Conservation (phyloP, 2,329 filamentous ascomycete species). For the Xylariaceae sp. region DNA sequence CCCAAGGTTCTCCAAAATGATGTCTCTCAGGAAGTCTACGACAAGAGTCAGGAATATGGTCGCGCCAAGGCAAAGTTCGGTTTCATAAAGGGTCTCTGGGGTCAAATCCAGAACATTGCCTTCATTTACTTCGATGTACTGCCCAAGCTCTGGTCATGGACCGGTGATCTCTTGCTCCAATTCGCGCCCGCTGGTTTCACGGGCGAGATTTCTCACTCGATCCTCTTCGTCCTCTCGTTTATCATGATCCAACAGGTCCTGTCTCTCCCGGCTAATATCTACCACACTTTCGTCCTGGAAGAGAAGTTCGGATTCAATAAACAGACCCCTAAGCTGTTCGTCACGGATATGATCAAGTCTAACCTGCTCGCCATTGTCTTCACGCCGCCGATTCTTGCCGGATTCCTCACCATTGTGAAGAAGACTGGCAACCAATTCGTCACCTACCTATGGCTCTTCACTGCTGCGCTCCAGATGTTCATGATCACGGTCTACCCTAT, state of each 20-base stretch:
- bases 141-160: conserved; percentile 81
- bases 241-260: conserved; percentile 75
- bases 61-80: conserved; percentile 91
- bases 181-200: conserved; percentile 74
- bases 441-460: conserved; percentile 96
- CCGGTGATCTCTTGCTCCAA: conserved; percentile 66
- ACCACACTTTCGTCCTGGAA: conserved; percentile 92
- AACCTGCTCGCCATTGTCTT: conserved; percentile 76
- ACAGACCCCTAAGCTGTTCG: conserved; percentile 81
- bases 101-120: conserved; percentile 80
- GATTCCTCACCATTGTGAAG: conserved; percentile 89
- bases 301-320: conserved; percentile 99
- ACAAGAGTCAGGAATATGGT: conserved; percentile 94
- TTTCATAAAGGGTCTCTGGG: conserved; percentile 74
- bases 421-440: conserved; percentile 93
- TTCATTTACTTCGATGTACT: conserved; percentile 89
- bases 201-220: conserved; percentile 89
- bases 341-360: conserved; percentile 87
- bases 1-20: conserved; percentile 85
- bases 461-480: conserved; percentile 81
- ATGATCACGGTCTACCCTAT: conserved; percentile 96
- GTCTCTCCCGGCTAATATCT: conserved; percentile 76
- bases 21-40: conserved; percentile 82
- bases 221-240: conserved; percentile 86
- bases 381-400: conserved; percentile 81